phyloP scores from a whole-genome alignment of 108 stramenopile genomes.

The Skeletonema potamos region DNA sequence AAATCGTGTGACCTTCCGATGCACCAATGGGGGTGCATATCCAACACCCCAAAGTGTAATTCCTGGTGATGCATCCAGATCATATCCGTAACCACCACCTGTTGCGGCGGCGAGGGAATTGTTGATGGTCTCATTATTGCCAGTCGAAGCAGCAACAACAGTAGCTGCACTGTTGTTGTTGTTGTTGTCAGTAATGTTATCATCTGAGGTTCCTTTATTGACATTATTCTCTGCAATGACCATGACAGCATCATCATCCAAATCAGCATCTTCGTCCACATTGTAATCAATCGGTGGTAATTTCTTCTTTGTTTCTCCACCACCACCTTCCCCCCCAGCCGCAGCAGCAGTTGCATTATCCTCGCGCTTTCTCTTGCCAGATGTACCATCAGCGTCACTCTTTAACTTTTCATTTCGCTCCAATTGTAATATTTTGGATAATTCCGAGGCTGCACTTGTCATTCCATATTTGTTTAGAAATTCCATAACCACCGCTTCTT shows the following conservation, averaged over 20 bases:
- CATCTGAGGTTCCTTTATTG: background rate
- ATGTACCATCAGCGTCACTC: background rate
- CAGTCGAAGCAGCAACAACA: background rate
- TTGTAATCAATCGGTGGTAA: slow-evolving; percentile 29
- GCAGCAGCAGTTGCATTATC: background rate
- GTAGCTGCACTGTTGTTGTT: background rate
- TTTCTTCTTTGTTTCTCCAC: slow-evolving; percentile 5
- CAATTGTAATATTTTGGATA: slow-evolving; percentile 29
- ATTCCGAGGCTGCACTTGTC: slow-evolving; percentile 56
- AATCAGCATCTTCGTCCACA: slow-evolving; percentile 17
- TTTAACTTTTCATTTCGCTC: slow-evolving; percentile 1
- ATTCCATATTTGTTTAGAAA: slow-evolving; percentile 74
- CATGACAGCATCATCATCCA: background rate
- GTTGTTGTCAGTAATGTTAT: background rate
- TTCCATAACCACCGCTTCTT: slow-evolving; percentile 66
- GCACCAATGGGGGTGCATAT: slow-evolving; percentile 18
- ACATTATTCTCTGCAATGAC: background rate
- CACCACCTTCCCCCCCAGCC: background rate
- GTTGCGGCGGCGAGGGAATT: slow-evolving; percentile 49
- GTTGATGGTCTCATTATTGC: background rate
- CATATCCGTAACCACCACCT: slow-evolving; percentile 80
- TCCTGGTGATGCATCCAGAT: slow-evolving; percentile 74
- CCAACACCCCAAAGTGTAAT: slow-evolving; percentile 80
- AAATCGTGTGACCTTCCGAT: background rate
- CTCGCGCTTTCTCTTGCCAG: slow-evolving; percentile 6